phyloP scores from a whole-genome alignment of 306 rosid genomes.

The Cyamopsis tetragonoloba region DNA sequence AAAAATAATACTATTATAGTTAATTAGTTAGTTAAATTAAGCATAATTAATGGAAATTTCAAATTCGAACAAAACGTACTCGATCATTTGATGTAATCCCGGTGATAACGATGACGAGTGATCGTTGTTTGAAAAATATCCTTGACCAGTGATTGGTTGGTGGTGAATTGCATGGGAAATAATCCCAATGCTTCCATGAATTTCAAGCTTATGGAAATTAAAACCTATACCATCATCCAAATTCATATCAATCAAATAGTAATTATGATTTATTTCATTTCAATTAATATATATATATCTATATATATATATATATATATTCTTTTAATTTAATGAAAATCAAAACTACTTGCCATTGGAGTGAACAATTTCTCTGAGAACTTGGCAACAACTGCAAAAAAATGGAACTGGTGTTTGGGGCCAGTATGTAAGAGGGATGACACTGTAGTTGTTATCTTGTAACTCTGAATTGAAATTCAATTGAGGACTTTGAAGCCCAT shows the following conservation, averaged over 20 bases:
- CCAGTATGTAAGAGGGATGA: constrained; percentile 1
- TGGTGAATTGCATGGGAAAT: constrained; percentile 58
- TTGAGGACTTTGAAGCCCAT: background rate
- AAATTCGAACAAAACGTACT: too few relatives aligned
- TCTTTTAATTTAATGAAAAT: background rate
- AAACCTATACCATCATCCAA: constrained; percentile 31
- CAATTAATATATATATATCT: too few relatives aligned
- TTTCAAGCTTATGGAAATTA: constrained; percentile 47
- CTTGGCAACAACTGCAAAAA: constrained; percentile 56
- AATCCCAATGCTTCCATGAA: constrained; percentile 65
- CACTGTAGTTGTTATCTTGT: background rate
- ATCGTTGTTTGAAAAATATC: too few relatives aligned
- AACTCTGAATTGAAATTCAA: background rate
- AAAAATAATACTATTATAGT: background rate
- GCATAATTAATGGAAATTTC: too few relatives aligned
- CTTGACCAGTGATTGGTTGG: too few relatives aligned
- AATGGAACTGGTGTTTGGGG: constrained; percentile 36
- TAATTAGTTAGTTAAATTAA: too few relatives aligned
- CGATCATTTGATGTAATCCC: constrained; percentile 54
- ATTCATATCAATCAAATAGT: background rate
- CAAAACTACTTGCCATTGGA: constrained; percentile 33
- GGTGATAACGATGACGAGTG: too few relatives aligned
- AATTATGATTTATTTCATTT: too few relatives aligned
- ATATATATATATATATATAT: too few relatives aligned
- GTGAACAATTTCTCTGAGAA: constrained; percentile 62